Percentiles rank a stretch among this genome's conserved stretches.
These are phyloP conservation scores for Amanita rimosa DNA, from an alignment of 768 basidiomycete genomes.

Conservation along the genomic window DNA sequence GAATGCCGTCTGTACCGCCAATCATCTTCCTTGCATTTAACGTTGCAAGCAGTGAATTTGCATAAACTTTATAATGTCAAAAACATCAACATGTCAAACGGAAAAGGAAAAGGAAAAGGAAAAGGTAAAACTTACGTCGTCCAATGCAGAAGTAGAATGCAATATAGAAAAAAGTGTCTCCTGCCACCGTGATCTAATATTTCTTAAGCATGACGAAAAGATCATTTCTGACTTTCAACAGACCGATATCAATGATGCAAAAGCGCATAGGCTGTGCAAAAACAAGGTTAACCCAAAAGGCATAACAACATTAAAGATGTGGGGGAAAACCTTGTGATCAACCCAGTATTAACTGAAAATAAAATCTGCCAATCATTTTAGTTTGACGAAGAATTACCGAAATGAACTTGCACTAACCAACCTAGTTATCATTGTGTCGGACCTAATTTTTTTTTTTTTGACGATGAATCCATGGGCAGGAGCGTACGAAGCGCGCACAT, in stretches of 20 bases:
- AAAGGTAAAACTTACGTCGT: conserved; percentile 29
- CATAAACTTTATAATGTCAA: conserved; percentile 31
- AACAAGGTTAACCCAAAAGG: background rate
- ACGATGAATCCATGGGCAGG: background rate
- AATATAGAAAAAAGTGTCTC: conserved; percentile 42
- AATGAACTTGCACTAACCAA: conserved; percentile 17
- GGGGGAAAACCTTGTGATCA: conserved; percentile 23
- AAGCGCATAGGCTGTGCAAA: conserved; percentile 35
- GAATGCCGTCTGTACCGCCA: conserved; percentile 25
- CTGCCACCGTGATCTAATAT: conserved; percentile 33
- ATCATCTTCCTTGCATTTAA: conserved; percentile 44
- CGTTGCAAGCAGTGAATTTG: conserved; percentile 49
- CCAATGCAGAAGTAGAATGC: conserved; percentile 51
- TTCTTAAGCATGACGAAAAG: background rate
- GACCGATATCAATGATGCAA: conserved; percentile 43
- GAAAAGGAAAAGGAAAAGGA: too few relatives aligned
- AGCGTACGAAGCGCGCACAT: background rate
- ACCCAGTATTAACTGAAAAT: conserved; percentile 32
- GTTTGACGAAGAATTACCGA: background rate
- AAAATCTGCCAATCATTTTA: conserved; percentile 21
- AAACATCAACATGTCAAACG: too few relatives aligned
- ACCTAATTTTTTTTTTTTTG: too few relatives aligned
- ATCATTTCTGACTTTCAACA: conserved; percentile 9
- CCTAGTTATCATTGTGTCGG: conserved; percentile 34
- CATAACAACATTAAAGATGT: background rate